These are phyloP conservation scores for Colletotrichum lentis DNA, from an alignment of 2,329 filamentous ascomycete species.

Conservation along the genomic window DNA sequence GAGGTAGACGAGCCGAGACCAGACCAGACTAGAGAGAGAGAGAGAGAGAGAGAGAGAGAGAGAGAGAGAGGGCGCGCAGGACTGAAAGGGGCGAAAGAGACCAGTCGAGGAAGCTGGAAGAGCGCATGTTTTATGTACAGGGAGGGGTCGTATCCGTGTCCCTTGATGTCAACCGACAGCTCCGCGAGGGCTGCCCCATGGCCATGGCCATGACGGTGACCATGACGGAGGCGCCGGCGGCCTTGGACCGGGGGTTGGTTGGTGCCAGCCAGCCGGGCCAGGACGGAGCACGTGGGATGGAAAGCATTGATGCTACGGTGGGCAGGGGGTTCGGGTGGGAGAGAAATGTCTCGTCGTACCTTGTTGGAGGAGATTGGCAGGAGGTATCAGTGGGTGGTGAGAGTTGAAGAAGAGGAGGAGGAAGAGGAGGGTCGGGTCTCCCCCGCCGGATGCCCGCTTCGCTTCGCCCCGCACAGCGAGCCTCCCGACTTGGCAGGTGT, in stretches of 20 bases:
- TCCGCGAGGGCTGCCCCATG: neutral
- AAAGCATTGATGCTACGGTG: neutral
- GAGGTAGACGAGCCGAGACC: neutral
- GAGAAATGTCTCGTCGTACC: neutral
- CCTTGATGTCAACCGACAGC: neutral
- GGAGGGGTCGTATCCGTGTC: neutral
- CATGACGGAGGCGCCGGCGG: conserved; percentile 11
- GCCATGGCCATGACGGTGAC: too few relatives aligned
- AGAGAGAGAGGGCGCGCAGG: too few relatives aligned
- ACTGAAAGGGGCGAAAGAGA: neutral
- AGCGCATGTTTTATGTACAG: conserved; percentile 16
- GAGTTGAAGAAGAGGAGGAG: neutral
- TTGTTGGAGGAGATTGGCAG: neutral
- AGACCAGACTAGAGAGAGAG: neutral
- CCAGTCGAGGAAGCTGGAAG: neutral
- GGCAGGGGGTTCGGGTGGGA: neutral
- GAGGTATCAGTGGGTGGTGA: neutral
- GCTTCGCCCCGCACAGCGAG: conserved; percentile 16
- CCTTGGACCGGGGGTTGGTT: neutral
- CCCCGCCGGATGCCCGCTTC: neutral
- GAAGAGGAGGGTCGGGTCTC: neutral
- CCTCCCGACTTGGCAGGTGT: conserved; percentile 30
- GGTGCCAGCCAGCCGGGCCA: conserved; percentile 21
- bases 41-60: too few relatives aligned
- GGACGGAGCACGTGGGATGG: neutral